Conservation (phyloP, 306 rosid genomes). For the Crataegus laevigata region DNA sequence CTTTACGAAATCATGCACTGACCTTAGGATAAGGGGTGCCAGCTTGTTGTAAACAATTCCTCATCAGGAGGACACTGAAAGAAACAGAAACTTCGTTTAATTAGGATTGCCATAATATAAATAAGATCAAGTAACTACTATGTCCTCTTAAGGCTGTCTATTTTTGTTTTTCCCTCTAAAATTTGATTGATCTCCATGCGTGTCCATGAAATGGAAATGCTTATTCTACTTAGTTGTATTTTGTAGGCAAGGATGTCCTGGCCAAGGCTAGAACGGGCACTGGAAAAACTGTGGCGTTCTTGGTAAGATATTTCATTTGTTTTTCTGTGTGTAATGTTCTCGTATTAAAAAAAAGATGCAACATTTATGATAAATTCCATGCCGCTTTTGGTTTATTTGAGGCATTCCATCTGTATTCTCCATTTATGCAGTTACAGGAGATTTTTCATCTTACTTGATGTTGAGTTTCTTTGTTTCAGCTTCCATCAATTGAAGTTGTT, state of each 20-base stretch:
- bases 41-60: not conserved
- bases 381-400: not conserved
- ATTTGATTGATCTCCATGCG: conserved; percentile 2
- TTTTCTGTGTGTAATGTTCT: not conserved
- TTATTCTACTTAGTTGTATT: conserved; percentile 14
- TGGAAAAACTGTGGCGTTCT: conserved; percentile 95
- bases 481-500: conserved; percentile 89
- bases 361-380: not conserved
- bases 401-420: not conserved
- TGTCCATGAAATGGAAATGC: conserved; percentile 10
- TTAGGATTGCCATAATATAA: not conserved
- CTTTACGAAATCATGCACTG: not conserved
- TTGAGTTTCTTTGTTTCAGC: conserved; percentile 46
- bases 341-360: not conserved
- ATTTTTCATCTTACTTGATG: conserved; percentile 15
- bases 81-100: not conserved
- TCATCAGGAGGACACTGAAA: not conserved
- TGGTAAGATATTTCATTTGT: conserved; percentile 45
- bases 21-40: not conserved
- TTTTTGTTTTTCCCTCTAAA: not conserved
- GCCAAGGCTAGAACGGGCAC: conserved; percentile 98
- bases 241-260: conserved; percentile 90
- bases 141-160: not conserved
- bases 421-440: not conserved
- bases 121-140: not conserved